Evolutionary conservation across 2,329 filamentous ascomycete species (phyloP), one percentile per base, ranked within the genome.

Genomic region (Sporothrix brasiliensis): DNA sequence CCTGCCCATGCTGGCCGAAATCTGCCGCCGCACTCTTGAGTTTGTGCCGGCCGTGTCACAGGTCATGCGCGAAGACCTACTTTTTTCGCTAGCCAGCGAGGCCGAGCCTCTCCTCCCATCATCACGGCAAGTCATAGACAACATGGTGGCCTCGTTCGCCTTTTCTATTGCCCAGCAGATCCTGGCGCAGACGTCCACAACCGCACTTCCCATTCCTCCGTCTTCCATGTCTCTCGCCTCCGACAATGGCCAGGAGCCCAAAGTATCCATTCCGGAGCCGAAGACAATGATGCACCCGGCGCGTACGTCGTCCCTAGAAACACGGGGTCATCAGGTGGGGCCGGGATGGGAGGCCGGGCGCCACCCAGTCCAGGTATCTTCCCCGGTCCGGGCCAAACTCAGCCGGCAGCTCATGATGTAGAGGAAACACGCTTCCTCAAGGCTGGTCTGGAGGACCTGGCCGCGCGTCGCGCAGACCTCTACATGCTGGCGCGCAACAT

Each of bases 31-130:
- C 71, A 90, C 93, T 1, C 85, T 95, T 11, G 90, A 92, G 73
- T 98, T 97, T 75, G 91, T 98, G 50, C 91, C 92, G 1, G 87
- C 90, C 52, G 89, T 92, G 50, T 91, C 92, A 3, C 88, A 92
- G 68, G 88, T 93, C 27, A 89, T 98, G 81, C 88, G 93, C 68
- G 86, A 88, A 69, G 95, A 98, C 76, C 83, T 98, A 2, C 81
- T 88, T 61, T 83, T 86, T n/a, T 88, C 90, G 49, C 78, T 80
- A 16, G 78, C 83, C 80, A 27, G 79, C 80, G 24, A 76, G 78
- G 19, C 73, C 76, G 63, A 73, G 1, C 4, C 52, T 13, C 73
- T 58, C 19, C 27, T 30, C 13, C 78, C 82, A 1, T 73, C 80
- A 0, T 78, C 84, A 4, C 77, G 81, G 1, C 85, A 88, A 68